phyloP scores from a whole-genome alignment of 2,329 filamentous ascomycete genomes.

The Colletotrichum tropicale region DNA sequence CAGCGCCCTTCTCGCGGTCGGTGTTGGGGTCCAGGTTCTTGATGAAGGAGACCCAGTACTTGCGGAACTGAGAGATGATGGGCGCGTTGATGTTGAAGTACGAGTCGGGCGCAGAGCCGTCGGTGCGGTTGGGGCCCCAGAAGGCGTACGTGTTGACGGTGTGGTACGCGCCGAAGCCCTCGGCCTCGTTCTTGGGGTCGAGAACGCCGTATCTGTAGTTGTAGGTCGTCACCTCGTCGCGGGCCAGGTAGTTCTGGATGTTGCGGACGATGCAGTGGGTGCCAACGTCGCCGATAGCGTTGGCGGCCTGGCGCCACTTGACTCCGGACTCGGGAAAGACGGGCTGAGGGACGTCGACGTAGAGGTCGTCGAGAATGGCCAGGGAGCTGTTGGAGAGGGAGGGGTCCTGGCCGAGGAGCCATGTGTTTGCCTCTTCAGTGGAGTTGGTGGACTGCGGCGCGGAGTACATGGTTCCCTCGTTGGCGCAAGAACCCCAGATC shows the following conservation, averaged over 20 bases:
- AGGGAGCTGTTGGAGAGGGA: slow-evolving; percentile 35
- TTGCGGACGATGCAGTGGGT: slow-evolving; percentile 39
- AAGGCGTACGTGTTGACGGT: slow-evolving; percentile 70
- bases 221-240: slow-evolving; percentile 50
- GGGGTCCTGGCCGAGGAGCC: slow-evolving; percentile 37
- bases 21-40: slow-evolving; percentile 68
- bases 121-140: slow-evolving; percentile 65
- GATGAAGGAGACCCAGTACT: slow-evolving; percentile 79
- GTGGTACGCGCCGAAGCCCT: slow-evolving; percentile 69
- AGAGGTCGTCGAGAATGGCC: slow-evolving; percentile 34
- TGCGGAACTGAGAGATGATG: slow-evolving; percentile 66
- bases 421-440: slow-evolving; percentile 33
- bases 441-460: slow-evolving; percentile 33
- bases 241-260: slow-evolving; percentile 30
- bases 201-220: slow-evolving; percentile 75
- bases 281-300: slow-evolving; percentile 38
- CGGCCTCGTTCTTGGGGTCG: slow-evolving; percentile 55
- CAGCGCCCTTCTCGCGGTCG: slow-evolving; percentile 46
- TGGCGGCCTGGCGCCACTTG: slow-evolving; percentile 41
- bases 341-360: slow-evolving; percentile 37
- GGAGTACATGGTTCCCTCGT: slow-evolving; percentile 42
- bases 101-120: slow-evolving; percentile 52
- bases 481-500: slow-evolving; percentile 46
- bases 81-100: slow-evolving; percentile 61
- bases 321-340: slow-evolving; percentile 33